These are phyloP conservation scores for Rhododendron mucronatum DNA, from an alignment of 148 eudicot genomes.

Conservation along the genomic window DNA sequence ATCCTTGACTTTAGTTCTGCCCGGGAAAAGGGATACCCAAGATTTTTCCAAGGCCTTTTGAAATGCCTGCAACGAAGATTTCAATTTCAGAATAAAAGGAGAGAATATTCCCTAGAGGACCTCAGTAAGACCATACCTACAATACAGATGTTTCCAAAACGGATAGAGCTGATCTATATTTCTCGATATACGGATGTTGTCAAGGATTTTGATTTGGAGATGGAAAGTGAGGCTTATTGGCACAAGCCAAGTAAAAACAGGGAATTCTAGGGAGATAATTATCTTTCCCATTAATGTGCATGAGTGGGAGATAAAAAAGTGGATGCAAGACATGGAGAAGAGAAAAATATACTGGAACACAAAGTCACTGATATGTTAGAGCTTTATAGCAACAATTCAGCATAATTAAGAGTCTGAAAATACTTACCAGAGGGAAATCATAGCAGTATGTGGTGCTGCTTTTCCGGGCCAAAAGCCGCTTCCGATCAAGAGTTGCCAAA, in stretches of 20 bases:
- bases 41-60: slow-evolving; percentile 63
- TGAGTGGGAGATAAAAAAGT: not conserved
- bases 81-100: slow-evolving; percentile 3
- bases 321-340: not conserved
- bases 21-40: slow-evolving; percentile 55
- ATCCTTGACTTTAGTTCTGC: slow-evolving; percentile 36
- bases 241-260: not conserved
- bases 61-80: slow-evolving; percentile 61
- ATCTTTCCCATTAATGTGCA: not conserved
- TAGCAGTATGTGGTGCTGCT: slow-evolving; percentile 97
- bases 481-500: slow-evolving; percentile 66
- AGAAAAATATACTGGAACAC: not conserved
- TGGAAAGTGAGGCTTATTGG: not conserved
- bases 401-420: not conserved
- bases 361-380: not conserved
- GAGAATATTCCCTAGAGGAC: not conserved
- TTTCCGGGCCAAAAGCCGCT: slow-evolving; percentile 83
- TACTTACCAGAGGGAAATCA: slow-evolving; percentile 83
- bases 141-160: not conserved
- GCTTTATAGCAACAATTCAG: not conserved
- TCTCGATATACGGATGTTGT: not conserved
- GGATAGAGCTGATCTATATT: not conserved
- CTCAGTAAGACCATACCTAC: not conserved
- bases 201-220: not conserved
- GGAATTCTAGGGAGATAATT: not conserved